phyloP scores from a whole-genome alignment of 495 filamentous ascomycete species.

The Daldinia decipiens region DNA sequence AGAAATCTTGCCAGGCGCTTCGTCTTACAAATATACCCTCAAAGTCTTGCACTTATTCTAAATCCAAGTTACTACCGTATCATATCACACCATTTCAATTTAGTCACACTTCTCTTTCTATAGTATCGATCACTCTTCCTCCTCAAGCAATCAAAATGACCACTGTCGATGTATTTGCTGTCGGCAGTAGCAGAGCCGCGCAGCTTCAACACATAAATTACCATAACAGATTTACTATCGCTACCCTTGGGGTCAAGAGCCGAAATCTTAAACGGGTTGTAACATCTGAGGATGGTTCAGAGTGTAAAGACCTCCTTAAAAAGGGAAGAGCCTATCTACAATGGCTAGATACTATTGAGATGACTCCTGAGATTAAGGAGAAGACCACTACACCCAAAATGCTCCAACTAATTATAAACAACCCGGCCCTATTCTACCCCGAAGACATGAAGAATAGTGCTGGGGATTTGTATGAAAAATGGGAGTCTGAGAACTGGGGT shows the following conservation, averaged over 20 bases:
- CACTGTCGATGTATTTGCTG: conserved; percentile 15
- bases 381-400: not conserved
- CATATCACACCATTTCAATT: not conserved
- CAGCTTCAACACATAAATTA: conserved; percentile 9
- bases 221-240: not conserved
- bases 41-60: not conserved
- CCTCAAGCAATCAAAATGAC: not conserved
- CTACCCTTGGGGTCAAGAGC: conserved; percentile 2
- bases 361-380: conserved; percentile 28
- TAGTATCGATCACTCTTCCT: not conserved
- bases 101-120: not conserved
- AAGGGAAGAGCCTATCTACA: conserved; percentile 23
- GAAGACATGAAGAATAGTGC: conserved; percentile 23
- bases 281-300: conserved; percentile 2
- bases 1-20: not conserved
- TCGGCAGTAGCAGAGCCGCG: not conserved
- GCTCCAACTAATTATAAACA: conserved; percentile 8
- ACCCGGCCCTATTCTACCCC: conserved; percentile 5
- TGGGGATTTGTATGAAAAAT: conserved; percentile 9
- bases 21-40: not conserved
- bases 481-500: conserved; percentile 40
- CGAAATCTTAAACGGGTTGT: not conserved
- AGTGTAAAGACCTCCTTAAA: not conserved
- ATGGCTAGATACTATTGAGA: conserved; percentile 35
- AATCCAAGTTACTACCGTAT: not conserved